Evolutionary conservation across 2,329 filamentous ascomycete species (phyloP), one percentile per base, ranked within the genome.

Genomic region (Alternaria burnsii): DNA sequence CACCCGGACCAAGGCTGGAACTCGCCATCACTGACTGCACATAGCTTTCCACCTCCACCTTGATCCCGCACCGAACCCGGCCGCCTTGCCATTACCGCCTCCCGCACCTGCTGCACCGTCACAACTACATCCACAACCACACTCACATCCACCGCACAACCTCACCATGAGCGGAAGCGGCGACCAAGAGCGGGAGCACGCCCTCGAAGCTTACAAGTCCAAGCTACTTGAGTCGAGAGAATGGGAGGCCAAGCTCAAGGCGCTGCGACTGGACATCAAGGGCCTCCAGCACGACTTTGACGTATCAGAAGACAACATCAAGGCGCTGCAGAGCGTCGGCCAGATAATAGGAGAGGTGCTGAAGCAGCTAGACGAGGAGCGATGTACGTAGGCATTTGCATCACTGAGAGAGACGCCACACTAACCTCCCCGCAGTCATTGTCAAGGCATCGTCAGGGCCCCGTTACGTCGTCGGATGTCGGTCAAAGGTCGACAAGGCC

Each of bases 281-380:
- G 93, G 91, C 61, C 82, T 98, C 56, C 93, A 97, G 79, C 93
- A 91, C 77, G 94, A 98, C 74, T 99, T 94, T 76, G 94, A 99
- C 79, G 89, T 94, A 70, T 98, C 95, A 55, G 95, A 99, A 79
- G 96, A 99, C 70, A 98, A 98, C 83, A 98, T 99, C 86, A 99
- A 99, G 85, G 95, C 95, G 69, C 84, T 99, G 76, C 95, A 99
- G 84, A 98, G 95, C 80, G 95, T 99, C 56, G 95, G 95, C 52
- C 95, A 99, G 84, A 99, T 99, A 81, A 98, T 99, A 80, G 95
- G 95, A 73, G 95, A 99, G 82, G 96, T 99, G 63, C 84, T 99
- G 76, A 99, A 99, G 85, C 96, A 99, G 84, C 87, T 99, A 67
- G 95, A 99, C 77, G 95, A 99, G 75, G 96, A 99, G 85, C 87